Evolutionary conservation across 2,329 filamentous ascomycete genomes (phyloP).

Genomic region (Aspergillus latus): DNA sequence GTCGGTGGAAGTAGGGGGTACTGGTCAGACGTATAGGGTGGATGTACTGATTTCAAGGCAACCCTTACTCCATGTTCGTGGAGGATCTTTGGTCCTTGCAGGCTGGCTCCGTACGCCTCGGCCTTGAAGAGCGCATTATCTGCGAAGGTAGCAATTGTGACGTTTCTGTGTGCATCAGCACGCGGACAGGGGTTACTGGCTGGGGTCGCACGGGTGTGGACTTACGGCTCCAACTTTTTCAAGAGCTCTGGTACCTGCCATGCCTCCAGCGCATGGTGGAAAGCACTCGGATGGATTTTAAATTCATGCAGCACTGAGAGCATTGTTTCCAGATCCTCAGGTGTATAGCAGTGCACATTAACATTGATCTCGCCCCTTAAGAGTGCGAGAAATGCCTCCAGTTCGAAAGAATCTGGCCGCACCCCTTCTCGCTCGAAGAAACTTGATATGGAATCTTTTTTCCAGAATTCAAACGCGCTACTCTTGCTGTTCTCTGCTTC

Average conservation of each 20-base stretch:
- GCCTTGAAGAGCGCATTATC: constrained; percentile 74
- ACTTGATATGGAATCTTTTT: neutral
- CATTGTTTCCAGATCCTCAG: constrained; percentile 68
- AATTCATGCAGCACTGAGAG: constrained; percentile 64
- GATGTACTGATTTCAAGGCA: constrained; percentile 63
- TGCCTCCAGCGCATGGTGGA: constrained; percentile 66
- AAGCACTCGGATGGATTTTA: constrained; percentile 64
- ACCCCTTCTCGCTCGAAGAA: constrained; percentile 25
- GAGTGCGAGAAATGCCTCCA: constrained; percentile 63
- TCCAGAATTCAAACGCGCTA: neutral
- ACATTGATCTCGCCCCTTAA: constrained; percentile 67
- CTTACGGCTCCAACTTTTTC: neutral
- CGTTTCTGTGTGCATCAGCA: constrained; percentile 30
- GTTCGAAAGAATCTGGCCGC: constrained; percentile 49
- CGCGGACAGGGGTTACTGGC: too few species aligned
- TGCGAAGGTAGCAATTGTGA: constrained; percentile 62
- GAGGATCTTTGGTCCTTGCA: constrained; percentile 65
- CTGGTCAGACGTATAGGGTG: too few species aligned
- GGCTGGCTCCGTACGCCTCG: constrained; percentile 64
- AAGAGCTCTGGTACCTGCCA: neutral
- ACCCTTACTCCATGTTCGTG: constrained; percentile 66
- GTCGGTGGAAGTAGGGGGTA: too few species aligned
- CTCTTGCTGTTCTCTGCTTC: neutral
- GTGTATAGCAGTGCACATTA: constrained; percentile 71
- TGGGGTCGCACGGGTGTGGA: neutral